A percentile compares a stretch with the other conserved stretches of the same genome.
phyloP scores from a whole-genome alignment of 371 early-diverging fungal species.

The Apophysomyces elegans region DNA sequence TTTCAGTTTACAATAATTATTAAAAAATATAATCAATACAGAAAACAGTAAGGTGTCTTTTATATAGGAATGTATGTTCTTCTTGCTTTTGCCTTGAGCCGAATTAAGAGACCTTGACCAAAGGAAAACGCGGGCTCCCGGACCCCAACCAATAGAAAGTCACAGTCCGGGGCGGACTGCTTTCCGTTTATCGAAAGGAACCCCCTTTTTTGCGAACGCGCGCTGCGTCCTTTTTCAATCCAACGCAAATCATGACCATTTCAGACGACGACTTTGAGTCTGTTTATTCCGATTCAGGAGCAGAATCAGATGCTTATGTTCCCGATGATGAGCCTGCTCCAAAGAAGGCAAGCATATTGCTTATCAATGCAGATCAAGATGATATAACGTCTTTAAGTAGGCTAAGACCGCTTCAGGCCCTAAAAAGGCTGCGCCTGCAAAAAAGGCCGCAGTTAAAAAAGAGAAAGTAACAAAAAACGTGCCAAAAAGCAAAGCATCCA shows the following conservation, averaged over 20 bases:
- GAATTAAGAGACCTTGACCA: too few relatives aligned
- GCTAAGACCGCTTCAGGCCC: not conserved
- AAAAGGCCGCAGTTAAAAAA: constrained; percentile 18
- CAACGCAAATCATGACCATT: not conserved
- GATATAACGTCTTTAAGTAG: not conserved
- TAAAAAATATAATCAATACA: too few relatives aligned
- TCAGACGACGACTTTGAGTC: constrained; percentile 6
- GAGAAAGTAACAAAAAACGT: not conserved
- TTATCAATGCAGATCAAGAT: not conserved
- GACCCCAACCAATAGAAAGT: not conserved
- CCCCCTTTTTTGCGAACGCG: not conserved
- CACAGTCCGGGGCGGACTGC: not conserved
- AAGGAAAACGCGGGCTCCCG: too few relatives aligned
- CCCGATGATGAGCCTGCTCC: constrained; percentile 7
- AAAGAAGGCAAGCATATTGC: not conserved
- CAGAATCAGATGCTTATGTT: constrained; percentile 6
- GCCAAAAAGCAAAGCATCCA: not conserved
- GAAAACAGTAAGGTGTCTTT: too few relatives aligned
- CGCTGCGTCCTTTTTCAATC: not conserved
- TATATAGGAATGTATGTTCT: too few relatives aligned
- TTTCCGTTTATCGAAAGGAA: too few relatives aligned
- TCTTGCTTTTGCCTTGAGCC: too few relatives aligned
- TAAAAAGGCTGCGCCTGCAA: constrained; percentile 13
- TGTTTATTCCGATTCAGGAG: constrained; percentile 4
- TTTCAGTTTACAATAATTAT: too few relatives aligned